A percentile compares a stretch with the other conserved stretches of the same genome.
These are phyloP conservation scores for Mariannaea elegans DNA, from an alignment of 2,329 filamentous ascomycete genomes.

Conservation along the genomic window DNA sequence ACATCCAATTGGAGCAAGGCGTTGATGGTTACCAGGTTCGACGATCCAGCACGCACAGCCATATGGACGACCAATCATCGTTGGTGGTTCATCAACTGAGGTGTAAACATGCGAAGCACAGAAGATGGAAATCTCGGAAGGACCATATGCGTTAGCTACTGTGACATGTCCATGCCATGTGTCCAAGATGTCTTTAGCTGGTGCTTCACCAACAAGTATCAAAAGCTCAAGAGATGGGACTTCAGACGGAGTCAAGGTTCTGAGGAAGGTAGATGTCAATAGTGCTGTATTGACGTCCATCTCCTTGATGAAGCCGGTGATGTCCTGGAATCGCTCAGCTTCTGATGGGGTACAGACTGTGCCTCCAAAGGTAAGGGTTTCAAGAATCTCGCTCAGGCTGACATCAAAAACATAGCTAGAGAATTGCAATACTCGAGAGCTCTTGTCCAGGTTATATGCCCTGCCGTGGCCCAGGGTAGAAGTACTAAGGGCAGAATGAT, in stretches of 20 bases:
- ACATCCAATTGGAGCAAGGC: neutral
- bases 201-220: neutral
- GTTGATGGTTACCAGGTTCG: neutral
- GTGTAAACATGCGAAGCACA: too few species aligned
- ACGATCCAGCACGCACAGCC: too few species aligned
- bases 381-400: constrained; percentile 49
- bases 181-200: too few species aligned
- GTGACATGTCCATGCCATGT: too few species aligned
- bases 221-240: neutral
- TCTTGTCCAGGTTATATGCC: neutral
- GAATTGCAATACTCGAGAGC: constrained; percentile 32
- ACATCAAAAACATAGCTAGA: constrained; percentile 50
- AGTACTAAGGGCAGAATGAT: constrained; percentile 6
- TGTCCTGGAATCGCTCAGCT: constrained; percentile 37
- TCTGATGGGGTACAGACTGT: constrained; percentile 51
- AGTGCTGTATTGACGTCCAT: neutral
- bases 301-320: neutral
- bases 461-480: constrained; percentile 4
- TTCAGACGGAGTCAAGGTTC: neutral
- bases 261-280: neutral
- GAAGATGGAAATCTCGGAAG: neutral
- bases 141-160: neutral
- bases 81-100: neutral
- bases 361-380: constrained; percentile 49
- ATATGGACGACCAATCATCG: neutral